A percentile compares a stretch with the other conserved stretches of the same genome.
These are phyloP conservation scores for Polytrichum formosum DNA, from an alignment of 225 moss, liverwort and hornwort genomes.

Conservation along the genomic window DNA sequence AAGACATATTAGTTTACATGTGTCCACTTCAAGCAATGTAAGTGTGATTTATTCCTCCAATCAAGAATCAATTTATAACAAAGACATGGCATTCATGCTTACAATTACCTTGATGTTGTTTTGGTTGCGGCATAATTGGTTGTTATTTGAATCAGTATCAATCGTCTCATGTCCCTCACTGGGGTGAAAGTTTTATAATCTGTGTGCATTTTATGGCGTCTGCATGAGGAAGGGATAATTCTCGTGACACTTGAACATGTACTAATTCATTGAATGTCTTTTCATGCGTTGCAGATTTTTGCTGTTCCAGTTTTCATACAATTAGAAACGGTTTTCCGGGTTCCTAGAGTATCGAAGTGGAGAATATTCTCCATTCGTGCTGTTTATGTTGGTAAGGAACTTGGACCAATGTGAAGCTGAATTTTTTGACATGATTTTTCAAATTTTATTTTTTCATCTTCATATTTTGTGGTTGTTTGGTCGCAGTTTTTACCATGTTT, in stretches of 20 bases:
- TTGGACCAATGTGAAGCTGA: neutral
- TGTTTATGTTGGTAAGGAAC: neutral
- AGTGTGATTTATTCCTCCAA: neutral
- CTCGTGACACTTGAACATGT: neutral
- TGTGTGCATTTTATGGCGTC: neutral
- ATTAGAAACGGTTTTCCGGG: neutral
- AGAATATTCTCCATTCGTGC: neutral
- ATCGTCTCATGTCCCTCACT: too few species aligned
- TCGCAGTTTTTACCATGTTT: neutral
- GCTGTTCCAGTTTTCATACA: neutral
- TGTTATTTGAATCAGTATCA: too few species aligned
- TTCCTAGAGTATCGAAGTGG: neutral
- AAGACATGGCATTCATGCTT: neutral
- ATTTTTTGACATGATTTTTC: neutral
- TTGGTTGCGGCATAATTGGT: too few species aligned
- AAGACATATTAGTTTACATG: neutral
- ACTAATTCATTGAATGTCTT: neutral
- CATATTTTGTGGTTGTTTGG: neutral
- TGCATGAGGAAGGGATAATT: neutral
- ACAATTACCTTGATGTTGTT: too few species aligned
- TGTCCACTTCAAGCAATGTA: neutral
- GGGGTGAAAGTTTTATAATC: neutral
- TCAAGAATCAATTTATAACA: neutral
- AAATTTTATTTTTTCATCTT: neutral
- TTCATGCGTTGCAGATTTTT: neutral